Evolutionary conservation across 2,329 filamentous ascomycete genomes (phyloP), one percentile per base, ranked within the genome.

Genomic region (Exophiala sp.): DNA sequence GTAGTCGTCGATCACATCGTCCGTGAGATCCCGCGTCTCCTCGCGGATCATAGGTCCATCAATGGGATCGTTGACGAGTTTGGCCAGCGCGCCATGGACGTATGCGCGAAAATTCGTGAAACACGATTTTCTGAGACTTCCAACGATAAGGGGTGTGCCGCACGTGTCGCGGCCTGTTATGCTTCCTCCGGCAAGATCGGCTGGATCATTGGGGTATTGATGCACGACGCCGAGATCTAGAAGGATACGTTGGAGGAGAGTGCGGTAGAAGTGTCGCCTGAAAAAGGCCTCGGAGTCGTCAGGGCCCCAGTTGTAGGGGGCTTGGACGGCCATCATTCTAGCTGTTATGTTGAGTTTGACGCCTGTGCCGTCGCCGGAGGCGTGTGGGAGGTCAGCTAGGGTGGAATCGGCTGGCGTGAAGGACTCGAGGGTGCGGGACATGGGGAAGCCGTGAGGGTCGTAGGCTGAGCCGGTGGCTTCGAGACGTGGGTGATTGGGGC

Each of bases 311-410:
- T 99, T 99, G 55, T 85, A 79, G 1, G 94, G 91, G 6, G 94
- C 94, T 73, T 99, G 94, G 46, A 95, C 91, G 2, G 92, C 92
- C 92, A 97, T 96, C 87, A 96, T 96, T 41, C 94, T 84, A 1
- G 94, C 91, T 3, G 94, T 99, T 67, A 97, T 96, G 71, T 99
- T 97, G 53, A 97, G 78, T 20, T 89, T 82, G 43, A 97, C 78
- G 2, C 91, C 90, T 20, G 70, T 69, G 7, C 78, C 43, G 21
- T 21, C 47, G 35, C n/a, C 75, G 12, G 72, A 74, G 16, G 75
- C 70, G 63, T 86, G 81, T 3, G 72, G 66, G 69, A 82, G 71
- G 66, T 78, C 68, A 29, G 24, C 24, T 8, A 5, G 24, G 24
- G 16, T 18, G 16, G 33, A 35, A 2, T 35, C 33, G 33, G 8